Evolutionary conservation across 768 basidiomycete genomes (phyloP).

Genomic region (Paxillus involutus): DNA sequence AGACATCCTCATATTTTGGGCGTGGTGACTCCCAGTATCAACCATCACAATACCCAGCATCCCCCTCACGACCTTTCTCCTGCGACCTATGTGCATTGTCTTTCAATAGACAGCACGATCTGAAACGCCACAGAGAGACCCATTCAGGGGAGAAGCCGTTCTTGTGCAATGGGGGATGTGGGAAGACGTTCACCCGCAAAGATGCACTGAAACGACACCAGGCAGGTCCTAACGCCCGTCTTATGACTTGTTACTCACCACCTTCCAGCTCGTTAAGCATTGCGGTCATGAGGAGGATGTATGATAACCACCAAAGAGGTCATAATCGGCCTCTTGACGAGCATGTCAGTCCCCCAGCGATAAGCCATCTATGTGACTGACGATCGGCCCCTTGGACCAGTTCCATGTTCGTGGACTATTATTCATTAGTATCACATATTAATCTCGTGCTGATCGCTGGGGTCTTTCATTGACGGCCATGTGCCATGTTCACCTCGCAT

Average conservation of each 20-base stretch:
- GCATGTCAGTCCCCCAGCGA: slow-evolving; percentile 14
- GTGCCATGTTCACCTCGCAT: slow-evolving; percentile 23
- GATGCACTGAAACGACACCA: slow-evolving; percentile 87
- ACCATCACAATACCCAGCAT: slow-evolving; percentile 51
- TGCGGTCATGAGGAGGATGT: slow-evolving; percentile 69
- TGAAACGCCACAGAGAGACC: slow-evolving; percentile 82
- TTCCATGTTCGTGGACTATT: slow-evolving; percentile 17
- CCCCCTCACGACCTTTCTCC: slow-evolving; percentile 61
- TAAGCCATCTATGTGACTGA: slow-evolving; percentile 20
- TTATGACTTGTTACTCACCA: slow-evolving; percentile 13
- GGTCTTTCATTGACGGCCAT: slow-evolving; percentile 9
- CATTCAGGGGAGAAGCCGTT: slow-evolving; percentile 87
- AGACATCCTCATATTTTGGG: slow-evolving; percentile 37
- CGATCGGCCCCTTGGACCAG: slow-evolving; percentile 10
- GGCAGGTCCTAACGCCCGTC: slow-evolving; percentile 39
- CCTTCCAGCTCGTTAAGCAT: slow-evolving; percentile 65
- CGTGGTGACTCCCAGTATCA: slow-evolving; percentile 25
- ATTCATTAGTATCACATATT: slow-evolving; percentile 23
- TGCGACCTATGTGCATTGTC: slow-evolving; percentile 77
- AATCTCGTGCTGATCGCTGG: slow-evolving; percentile 22
- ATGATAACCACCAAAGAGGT: slow-evolving; percentile 19
- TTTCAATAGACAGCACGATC: slow-evolving; percentile 83
- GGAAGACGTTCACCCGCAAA: slow-evolving; percentile 85
- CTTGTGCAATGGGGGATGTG: slow-evolving; percentile 79
- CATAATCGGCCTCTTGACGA: slow-evolving; percentile 13